Evolutionary conservation across 2,329 filamentous ascomycete genomes (phyloP).

Genomic region (Zymoseptoria tritici): DNA sequence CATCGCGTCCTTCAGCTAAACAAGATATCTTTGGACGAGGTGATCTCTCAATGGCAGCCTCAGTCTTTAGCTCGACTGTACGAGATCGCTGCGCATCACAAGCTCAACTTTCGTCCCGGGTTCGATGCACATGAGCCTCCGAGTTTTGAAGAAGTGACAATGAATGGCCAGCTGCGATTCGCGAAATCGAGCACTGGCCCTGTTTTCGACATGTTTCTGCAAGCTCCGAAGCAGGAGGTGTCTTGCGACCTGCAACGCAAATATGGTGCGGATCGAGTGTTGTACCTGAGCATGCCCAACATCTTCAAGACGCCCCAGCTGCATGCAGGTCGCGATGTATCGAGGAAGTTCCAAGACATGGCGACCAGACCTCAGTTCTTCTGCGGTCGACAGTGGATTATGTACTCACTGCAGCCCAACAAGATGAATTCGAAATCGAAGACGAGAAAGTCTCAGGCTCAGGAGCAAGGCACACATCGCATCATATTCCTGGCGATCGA

Average conservation of each 20-base stretch:
- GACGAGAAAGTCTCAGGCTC: background rate
- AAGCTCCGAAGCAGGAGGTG: constrained; percentile 15
- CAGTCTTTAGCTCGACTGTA: constrained; percentile 8
- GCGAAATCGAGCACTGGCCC: constrained; percentile 6
- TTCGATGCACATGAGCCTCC: constrained; percentile 1
- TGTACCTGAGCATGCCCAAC: constrained; percentile 34
- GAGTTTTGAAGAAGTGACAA: constrained; percentile 7
- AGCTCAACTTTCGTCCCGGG: constrained; percentile 1
- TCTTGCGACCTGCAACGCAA: constrained; percentile 21
- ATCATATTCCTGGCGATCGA: constrained; percentile 22
- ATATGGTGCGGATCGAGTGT: constrained; percentile 34
- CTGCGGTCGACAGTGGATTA: constrained; percentile 36
- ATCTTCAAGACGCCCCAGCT: constrained; percentile 15
- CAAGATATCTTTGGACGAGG: constrained; percentile 5
- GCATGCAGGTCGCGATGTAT: constrained; percentile 14
- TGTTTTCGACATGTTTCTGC: constrained; percentile 19
- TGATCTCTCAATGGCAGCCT: constrained; percentile 8
- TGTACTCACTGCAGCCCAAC: constrained; percentile 31
- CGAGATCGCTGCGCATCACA: constrained; percentile 1
- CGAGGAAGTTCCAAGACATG: constrained; percentile 30
- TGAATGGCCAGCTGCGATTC: constrained; percentile 9
- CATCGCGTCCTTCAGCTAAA: constrained; percentile 16
- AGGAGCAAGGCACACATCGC: background rate
- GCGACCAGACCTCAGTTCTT: constrained; percentile 31
- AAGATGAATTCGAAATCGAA: constrained; percentile 19